Percentiles rank a stretch among this genome's conserved stretches.
These are phyloP conservation scores for Zelonia costaricensis DNA, from an alignment of 208 protist genomes.

Conservation along the genomic window DNA sequence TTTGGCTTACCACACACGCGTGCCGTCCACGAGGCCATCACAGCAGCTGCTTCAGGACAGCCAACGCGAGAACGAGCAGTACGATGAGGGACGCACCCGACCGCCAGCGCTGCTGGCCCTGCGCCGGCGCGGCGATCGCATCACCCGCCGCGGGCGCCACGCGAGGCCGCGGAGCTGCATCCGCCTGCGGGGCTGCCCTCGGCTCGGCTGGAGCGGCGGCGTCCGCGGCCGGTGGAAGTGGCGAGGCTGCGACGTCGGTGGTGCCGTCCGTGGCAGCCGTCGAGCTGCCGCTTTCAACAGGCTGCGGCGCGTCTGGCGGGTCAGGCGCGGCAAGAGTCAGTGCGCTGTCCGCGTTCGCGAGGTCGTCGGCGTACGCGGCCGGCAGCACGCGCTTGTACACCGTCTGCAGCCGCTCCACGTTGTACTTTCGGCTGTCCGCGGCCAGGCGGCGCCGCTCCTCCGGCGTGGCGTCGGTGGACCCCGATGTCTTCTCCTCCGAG, in stretches of 20 bases:
- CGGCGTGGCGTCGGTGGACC: slow-evolving; percentile 30
- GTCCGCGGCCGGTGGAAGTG: too few species aligned
- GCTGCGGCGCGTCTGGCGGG: too few species aligned
- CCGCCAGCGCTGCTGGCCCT: slow-evolving; percentile 11
- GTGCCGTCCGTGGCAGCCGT: too few species aligned
- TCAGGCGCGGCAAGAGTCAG: not conserved
- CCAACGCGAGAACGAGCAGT: slow-evolving; percentile 17
- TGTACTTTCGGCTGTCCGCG: slow-evolving; percentile 46
- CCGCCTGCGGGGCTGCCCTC: not conserved
- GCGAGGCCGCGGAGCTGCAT: not conserved
- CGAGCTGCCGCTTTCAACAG: too few species aligned
- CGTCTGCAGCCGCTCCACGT: slow-evolving; percentile 33
- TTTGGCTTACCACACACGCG: too few species aligned
- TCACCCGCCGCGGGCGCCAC: not conserved
- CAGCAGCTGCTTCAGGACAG: slow-evolving; percentile 11
- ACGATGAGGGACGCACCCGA: slow-evolving; percentile 19
- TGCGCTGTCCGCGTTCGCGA: slow-evolving; percentile 11
- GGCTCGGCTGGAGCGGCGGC: not conserved
- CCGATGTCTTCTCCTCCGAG: slow-evolving; percentile 49
- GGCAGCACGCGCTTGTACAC: slow-evolving; percentile 56
- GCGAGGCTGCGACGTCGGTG: too few species aligned
- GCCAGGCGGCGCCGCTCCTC: slow-evolving; percentile 48
- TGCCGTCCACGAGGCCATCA: too few species aligned
- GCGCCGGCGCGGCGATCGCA: not conserved
- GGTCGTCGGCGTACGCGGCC: slow-evolving; percentile 44